Percentiles rank a stretch among this genome's conserved stretches.
Conservation (phyloP, 2,329 filamentous ascomycete species). For the Trichoderma lentiforme region DNA sequence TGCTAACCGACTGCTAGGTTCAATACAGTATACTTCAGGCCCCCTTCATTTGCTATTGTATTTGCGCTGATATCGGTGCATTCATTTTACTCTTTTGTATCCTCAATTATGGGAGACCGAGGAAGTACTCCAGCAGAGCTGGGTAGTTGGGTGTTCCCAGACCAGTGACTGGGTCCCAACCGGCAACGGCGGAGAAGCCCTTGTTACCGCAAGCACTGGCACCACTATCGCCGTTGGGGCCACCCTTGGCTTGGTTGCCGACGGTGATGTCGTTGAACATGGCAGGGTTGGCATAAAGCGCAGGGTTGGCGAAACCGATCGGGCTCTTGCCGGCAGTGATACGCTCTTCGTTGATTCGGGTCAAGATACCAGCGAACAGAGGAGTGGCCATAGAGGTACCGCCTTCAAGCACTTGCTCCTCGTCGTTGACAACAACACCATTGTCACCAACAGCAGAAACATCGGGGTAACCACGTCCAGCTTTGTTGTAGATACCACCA, state of each 20-base stretch:
- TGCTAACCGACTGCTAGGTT: background rate
- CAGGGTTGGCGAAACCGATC: slow-evolving; percentile 36
- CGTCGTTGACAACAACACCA: slow-evolving; percentile 42
- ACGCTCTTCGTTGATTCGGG: slow-evolving; percentile 32
- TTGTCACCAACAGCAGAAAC: slow-evolving; percentile 44
- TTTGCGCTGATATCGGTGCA: background rate
- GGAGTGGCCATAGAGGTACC: slow-evolving; percentile 46
- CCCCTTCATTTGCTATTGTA: background rate
- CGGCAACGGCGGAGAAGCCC: slow-evolving; percentile 22
- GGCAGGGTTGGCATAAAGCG: slow-evolving; percentile 25
- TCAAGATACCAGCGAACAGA: slow-evolving; percentile 34
- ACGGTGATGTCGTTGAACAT: slow-evolving; percentile 22
- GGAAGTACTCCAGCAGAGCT: slow-evolving; percentile 43
- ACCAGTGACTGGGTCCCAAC: slow-evolving; percentile 24
- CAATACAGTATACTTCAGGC: background rate
- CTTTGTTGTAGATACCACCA: slow-evolving; percentile 42
- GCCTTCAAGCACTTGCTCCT: slow-evolving; percentile 40
- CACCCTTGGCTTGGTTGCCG: slow-evolving; percentile 23
- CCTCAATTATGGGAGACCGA: background rate
- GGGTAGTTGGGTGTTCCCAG: slow-evolving; percentile 23
- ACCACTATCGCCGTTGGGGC: background rate
- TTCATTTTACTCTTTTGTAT: background rate
- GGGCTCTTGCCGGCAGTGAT: slow-evolving; percentile 29
- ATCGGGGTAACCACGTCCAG: slow-evolving; percentile 47
- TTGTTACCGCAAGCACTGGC: slow-evolving; percentile 22